Percentiles rank a stretch among this genome's conserved stretches.
Evolutionary conservation across 2,329 filamentous ascomycete genomes (phyloP).

Genomic region (Diaporthe ilicicola): DNA sequence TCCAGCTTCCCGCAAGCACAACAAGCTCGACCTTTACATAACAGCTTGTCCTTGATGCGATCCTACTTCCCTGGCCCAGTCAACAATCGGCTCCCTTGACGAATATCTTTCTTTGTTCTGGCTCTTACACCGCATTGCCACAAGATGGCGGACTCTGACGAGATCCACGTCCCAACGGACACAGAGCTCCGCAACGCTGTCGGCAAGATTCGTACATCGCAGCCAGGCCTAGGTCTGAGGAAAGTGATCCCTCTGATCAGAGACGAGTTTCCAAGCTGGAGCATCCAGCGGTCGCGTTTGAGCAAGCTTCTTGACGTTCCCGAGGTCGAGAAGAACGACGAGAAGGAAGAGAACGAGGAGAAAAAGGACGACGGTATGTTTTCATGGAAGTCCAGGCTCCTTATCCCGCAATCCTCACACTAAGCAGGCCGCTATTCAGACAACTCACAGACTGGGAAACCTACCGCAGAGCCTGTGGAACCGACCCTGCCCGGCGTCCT

Average conservation of each 20-base stretch:
- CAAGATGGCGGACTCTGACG: neutral
- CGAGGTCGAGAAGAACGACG: neutral
- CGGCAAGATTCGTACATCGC: neutral
- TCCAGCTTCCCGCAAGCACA: too few species aligned
- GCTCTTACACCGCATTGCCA: neutral
- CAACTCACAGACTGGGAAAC: too few species aligned
- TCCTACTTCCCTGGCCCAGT: too few species aligned
- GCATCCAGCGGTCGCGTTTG: neutral
- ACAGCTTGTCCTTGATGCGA: too few species aligned
- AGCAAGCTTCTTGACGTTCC: neutral
- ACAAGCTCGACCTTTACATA: neutral
- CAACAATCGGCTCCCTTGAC: neutral
- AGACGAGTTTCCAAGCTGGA: neutral
- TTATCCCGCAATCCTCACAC: too few species aligned
- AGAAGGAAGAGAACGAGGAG: too few species aligned
- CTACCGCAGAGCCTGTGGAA: too few species aligned
- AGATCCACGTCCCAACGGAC: neutral
- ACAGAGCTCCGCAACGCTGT: neutral
- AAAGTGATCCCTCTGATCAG: neutral
- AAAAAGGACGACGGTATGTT: neutral
- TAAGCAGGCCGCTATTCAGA: too few species aligned
- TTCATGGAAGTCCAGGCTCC: too few species aligned
- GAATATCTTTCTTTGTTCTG: neutral
- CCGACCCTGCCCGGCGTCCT: neutral
- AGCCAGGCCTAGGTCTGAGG: neutral